Evolutionary conservation across 2,329 filamentous ascomycete genomes (phyloP).

Genomic region (Colletotrichum navitas): DNA sequence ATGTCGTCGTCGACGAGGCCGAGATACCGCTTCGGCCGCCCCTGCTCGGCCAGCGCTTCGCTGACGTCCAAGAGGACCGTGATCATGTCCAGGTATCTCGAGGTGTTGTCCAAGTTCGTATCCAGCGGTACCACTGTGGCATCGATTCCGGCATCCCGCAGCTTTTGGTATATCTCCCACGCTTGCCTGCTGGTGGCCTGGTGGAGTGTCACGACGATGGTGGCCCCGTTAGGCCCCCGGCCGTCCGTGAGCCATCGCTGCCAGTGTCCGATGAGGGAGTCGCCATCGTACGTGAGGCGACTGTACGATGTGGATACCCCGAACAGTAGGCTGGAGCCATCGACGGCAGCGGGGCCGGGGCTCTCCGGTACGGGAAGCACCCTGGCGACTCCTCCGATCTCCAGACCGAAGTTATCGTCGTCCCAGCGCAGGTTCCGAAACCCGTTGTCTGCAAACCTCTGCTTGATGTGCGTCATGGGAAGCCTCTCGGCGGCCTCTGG

Average conservation of each 20-base stretch:
- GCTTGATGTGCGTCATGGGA: constrained; percentile 22
- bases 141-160: constrained; percentile 27
- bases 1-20: constrained; percentile 61
- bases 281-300: constrained; percentile 54
- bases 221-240: constrained; percentile 57
- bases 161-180: constrained; percentile 45
- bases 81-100: constrained; percentile 55
- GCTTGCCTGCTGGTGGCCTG: constrained; percentile 52
- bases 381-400: constrained; percentile 14
- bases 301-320: constrained; percentile 56
- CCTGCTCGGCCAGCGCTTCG: constrained; percentile 52
- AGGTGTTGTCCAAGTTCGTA: constrained; percentile 49
- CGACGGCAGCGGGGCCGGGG: constrained; percentile 49
- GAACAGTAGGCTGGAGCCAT: constrained; percentile 54
- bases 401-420: constrained; percentile 2
- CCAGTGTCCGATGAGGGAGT: constrained; percentile 58
- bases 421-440: constrained; percentile 30
- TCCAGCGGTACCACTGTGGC: constrained; percentile 50
- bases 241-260: constrained; percentile 60
- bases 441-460: constrained; percentile 5
- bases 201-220: constrained; percentile 57
- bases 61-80: constrained; percentile 51
- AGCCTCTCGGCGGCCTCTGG: constrained; percentile 3
- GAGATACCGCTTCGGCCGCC: constrained; percentile 56
- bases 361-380: constrained; percentile 53